phyloP scores from a whole-genome alignment of 257 asterid species.

The Verbascum thapsus region DNA sequence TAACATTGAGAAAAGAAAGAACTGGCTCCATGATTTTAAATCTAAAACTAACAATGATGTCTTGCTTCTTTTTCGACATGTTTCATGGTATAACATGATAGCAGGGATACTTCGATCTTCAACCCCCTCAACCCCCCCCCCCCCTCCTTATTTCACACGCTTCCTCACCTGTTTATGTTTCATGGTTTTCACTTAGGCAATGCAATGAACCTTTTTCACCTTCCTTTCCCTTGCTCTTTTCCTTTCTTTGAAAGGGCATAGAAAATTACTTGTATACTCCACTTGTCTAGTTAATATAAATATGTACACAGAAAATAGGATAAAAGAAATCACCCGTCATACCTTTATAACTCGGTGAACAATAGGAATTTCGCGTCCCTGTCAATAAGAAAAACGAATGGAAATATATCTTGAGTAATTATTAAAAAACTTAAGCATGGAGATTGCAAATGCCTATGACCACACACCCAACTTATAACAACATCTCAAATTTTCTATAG shows the following conservation, averaged over 20 bases:
- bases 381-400: constrained; percentile 29
- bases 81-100: background rate
- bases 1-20: constrained; percentile 6
- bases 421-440: background rate
- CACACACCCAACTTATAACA: constrained; percentile 3
- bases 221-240: background rate
- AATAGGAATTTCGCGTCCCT: constrained; percentile 99
- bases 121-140: background rate
- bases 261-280: constrained; percentile 10
- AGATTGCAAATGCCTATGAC: constrained; percentile 16
- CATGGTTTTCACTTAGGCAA: constrained; percentile 19
- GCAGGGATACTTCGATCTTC: background rate
- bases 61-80: constrained; percentile 10
- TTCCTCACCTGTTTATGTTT: constrained; percentile 14
- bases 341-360: constrained; percentile 99
- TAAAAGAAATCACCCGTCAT: constrained; percentile 8
- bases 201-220: background rate
- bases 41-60: constrained; percentile 11
- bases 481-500: background rate
- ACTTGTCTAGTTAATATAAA: constrained; percentile 10
- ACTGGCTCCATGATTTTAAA: constrained; percentile 6
- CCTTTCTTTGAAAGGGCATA: background rate
- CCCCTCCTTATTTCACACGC: background rate
- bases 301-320: background rate
- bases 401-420: background rate